Evolutionary conservation across 768 basidiomycete genomes (phyloP), one percentile per base, ranked within the genome.

Genomic region (Pleurotus platypus): DNA sequence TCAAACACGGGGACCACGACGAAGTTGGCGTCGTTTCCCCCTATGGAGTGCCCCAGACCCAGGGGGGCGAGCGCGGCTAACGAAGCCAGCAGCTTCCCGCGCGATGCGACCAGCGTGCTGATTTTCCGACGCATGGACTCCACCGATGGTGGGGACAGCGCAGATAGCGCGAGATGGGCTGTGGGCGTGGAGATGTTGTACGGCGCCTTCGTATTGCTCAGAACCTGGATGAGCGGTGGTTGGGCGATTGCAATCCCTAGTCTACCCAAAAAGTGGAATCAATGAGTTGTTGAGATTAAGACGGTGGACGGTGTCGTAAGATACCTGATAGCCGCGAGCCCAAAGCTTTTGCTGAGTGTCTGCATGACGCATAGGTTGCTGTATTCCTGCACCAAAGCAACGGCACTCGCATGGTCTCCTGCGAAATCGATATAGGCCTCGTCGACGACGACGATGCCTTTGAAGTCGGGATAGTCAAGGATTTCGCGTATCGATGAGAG

Each of bases 351-450:
- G 72, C 93, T 96, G 39, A 98, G 73, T 2, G 97, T 98, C 68
- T 99, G 97, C 78, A 92, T 85, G n/a, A 99, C 93, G 65, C 90
- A 88, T 11, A 99, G 62, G 65, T 99, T 99, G 8, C 83, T 84
- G 66, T 91, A 98, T 48, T 91, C 83, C 57, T 84, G 77, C 54
- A 97, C 77, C 22, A 98, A 75, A 3, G 80, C 74, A 12, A 79
- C 84, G 0, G 92, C 90, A 43, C 86, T 89, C 26, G 78, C 71
- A 15, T 75, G 77, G 7, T 77, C 68, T 0, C 78, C 79, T 0
- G 90, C 84, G 64, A 98, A 99, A 69, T 99, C 97, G 67, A 98
- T 90, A 72, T 99, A 98, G 0, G 97, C 97, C 70, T 99, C 97
- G 66, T 99, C 97, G 4, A 98, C 87, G 26, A 96, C 80, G 39